phyloP scores from a whole-genome alignment of 495 filamentous ascomycete species.

The Xylaria intraflava region DNA sequence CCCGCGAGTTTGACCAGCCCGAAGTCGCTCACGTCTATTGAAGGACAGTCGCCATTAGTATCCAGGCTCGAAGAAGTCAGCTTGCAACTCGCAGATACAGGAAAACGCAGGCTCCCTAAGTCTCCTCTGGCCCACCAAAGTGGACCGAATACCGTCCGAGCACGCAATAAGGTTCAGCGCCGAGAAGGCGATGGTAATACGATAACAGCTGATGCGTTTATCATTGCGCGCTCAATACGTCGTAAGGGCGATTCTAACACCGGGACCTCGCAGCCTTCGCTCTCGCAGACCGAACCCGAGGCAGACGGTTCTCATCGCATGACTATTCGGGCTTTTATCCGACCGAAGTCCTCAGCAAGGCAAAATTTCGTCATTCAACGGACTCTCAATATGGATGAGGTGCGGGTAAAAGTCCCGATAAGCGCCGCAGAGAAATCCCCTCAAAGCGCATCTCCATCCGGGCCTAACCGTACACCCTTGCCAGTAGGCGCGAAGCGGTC shows the following conservation, averaged over 20 bases:
- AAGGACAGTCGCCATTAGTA: constrained; percentile 22
- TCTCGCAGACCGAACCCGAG: constrained; percentile 2
- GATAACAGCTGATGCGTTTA: constrained; percentile 32
- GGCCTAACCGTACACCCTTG: constrained; percentile 2
- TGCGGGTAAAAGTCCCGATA: constrained; percentile 27
- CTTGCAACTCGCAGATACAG: constrained; percentile 9
- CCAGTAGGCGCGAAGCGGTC: constrained; percentile 10
- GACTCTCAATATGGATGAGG: constrained; percentile 38
- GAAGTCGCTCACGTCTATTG: constrained; percentile 13
- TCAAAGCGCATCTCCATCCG: background rate
- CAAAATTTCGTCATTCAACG: constrained; percentile 44
- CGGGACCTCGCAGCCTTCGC: constrained; percentile 6
- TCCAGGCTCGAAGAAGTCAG: constrained; percentile 25
- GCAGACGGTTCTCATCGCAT: constrained; percentile 13
- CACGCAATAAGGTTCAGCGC: constrained; percentile 16
- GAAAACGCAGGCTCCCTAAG: background rate
- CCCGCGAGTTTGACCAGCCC: constrained; percentile 10
- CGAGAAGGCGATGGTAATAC: constrained; percentile 30
- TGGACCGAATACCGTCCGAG: background rate
- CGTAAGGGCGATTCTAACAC: constrained; percentile 14
- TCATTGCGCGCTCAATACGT: constrained; percentile 34
- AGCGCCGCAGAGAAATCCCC: background rate
- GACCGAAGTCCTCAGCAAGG: constrained; percentile 33
- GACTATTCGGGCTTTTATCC: constrained; percentile 42
- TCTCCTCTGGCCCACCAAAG: constrained; percentile 13